Conservation (phyloP, 176 grass and related monocot species). For the Oryza punctata region DNA sequence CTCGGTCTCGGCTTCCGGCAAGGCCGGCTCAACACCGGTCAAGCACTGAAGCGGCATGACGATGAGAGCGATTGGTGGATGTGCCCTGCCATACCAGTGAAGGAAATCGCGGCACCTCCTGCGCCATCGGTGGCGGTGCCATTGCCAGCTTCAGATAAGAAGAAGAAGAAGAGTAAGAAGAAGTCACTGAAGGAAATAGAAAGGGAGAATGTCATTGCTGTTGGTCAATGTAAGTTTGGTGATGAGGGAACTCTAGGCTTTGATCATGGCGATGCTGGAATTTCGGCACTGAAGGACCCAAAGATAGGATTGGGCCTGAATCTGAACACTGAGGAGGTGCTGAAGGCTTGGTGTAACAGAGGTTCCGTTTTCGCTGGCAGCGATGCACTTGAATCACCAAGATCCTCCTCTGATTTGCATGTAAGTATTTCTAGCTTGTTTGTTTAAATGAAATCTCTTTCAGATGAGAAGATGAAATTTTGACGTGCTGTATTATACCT, state of each 20-base stretch:
- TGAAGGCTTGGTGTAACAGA: constrained; percentile 67
- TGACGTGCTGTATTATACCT: neutral
- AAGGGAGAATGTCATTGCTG: constrained; percentile 28
- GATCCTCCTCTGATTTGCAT: constrained; percentile 50
- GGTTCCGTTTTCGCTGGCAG: constrained; percentile 55
- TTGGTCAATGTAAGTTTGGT: neutral
- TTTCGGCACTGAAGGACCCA: constrained; percentile 6
- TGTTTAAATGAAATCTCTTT: neutral
- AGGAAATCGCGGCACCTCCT: constrained; percentile 43
- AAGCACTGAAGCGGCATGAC: constrained; percentile 58
- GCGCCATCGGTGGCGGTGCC: neutral
- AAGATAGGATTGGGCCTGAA: constrained; percentile 70
- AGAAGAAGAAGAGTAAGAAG: constrained; percentile 61
- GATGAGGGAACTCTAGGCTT: constrained; percentile 12
- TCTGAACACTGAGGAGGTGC: constrained; percentile 68
- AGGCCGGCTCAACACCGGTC: constrained; percentile 29
- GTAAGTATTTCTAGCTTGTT: constrained; percentile 46
- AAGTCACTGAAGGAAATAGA: constrained; percentile 13
- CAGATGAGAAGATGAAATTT: neutral
- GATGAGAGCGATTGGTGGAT: constrained; percentile 68
- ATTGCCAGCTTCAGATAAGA: constrained; percentile 38
- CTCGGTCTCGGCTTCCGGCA: constrained; percentile 47
- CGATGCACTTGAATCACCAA: constrained; percentile 37
- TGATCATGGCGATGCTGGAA: constrained; percentile 9
- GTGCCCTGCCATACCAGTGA: constrained; percentile 67